Evolutionary conservation across 2,329 filamentous ascomycete genomes (phyloP).

Genomic region (Pestalotiopsis fici): DNA sequence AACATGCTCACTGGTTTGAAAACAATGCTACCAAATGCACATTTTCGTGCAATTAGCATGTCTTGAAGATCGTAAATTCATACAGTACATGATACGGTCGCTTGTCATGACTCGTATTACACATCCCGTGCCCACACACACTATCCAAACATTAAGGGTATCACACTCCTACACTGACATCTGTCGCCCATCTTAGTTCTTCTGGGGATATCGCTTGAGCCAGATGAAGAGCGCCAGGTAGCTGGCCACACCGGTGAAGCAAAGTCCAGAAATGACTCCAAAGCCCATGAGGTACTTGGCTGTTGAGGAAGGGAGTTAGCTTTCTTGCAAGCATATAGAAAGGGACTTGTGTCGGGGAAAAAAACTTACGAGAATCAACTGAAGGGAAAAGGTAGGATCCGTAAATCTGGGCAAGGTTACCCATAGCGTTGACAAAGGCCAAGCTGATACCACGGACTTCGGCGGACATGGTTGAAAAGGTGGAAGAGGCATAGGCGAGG

Average conservation of each 20-base stretch:
- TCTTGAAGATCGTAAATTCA: neutral
- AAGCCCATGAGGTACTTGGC: slow-evolving; percentile 23
- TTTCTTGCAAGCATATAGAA: neutral
- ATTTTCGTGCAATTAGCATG: neutral
- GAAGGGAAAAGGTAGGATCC: slow-evolving; percentile 37
- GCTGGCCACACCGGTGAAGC: slow-evolving; percentile 17
- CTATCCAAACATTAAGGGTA: neutral
- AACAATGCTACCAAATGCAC: neutral
- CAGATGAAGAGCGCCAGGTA: slow-evolving; percentile 13
- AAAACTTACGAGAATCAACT: slow-evolving; percentile 9
- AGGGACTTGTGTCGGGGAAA: neutral
- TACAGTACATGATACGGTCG: neutral
- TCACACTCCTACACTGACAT: neutral
- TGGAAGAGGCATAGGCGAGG: slow-evolving; percentile 52
- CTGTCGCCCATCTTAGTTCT: neutral
- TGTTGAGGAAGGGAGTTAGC: neutral
- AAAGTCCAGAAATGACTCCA: slow-evolving; percentile 25
- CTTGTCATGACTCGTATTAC: neutral
- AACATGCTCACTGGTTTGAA: no score
- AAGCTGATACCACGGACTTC: slow-evolving; percentile 53
- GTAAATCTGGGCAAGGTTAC: slow-evolving; percentile 57
- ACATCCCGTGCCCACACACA: neutral
- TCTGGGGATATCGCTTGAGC: slow-evolving; percentile 3
- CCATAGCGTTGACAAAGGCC: slow-evolving; percentile 52
- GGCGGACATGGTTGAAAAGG: slow-evolving; percentile 48